A percentile compares a stretch with the other conserved stretches of the same genome.
Conservation (phyloP, 768 basidiomycete genomes). For the Pulveroboletus sp. region DNA sequence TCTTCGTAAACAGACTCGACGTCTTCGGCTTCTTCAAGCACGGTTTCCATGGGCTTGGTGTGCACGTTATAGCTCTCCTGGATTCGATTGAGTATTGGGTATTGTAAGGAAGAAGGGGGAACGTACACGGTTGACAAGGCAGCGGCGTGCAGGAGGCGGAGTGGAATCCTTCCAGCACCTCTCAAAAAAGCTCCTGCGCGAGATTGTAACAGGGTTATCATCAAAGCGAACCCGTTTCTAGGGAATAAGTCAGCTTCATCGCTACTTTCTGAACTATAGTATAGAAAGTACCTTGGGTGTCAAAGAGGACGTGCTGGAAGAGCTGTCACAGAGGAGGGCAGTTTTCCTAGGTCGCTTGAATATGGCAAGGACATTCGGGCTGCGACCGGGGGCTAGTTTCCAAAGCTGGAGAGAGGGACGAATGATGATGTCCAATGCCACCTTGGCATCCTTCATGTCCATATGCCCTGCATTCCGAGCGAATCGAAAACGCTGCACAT, state of each 20-base stretch:
- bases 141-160: conserved; percentile 24
- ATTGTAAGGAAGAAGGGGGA: neutral
- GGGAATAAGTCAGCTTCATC: conserved; percentile 1
- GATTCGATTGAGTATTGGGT: neutral
- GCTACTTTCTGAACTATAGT: neutral
- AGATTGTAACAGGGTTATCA: conserved; percentile 24
- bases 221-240: conserved; percentile 28
- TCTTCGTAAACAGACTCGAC: conserved; percentile 28
- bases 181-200: conserved; percentile 17
- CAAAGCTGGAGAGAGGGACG: conserved; percentile 23
- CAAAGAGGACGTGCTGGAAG: conserved; percentile 7
- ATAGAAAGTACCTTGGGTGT: conserved; percentile 17
- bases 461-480: conserved; percentile 11
- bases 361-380: neutral
- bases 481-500: conserved; percentile 9
- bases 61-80: conserved; percentile 12
- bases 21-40: conserved; percentile 18
- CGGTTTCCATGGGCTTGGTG: neutral
- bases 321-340: neutral
- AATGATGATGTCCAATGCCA: conserved; percentile 19
- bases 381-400: conserved; percentile 13
- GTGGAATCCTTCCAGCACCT: conserved; percentile 8
- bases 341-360: conserved; percentile 11
- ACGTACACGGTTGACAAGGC: conserved; percentile 27
- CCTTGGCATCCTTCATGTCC: conserved; percentile 16